phyloP scores from a whole-genome alignment of 495 filamentous ascomycete genomes.

The Neurospora discreta region DNA sequence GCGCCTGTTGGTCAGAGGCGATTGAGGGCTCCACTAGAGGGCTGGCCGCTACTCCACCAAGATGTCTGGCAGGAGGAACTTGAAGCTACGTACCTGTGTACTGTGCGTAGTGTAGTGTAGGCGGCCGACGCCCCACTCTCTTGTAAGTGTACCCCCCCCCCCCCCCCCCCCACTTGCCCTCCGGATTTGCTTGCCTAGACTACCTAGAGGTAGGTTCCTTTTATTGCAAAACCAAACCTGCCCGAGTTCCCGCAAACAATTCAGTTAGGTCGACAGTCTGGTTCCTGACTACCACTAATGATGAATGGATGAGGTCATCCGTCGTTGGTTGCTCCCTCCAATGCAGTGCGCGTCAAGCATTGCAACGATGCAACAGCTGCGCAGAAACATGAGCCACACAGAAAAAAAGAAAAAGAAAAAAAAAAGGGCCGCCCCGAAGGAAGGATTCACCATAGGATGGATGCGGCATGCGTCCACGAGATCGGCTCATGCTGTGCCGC shows the following conservation, averaged over 20 bases:
- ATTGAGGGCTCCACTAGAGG: neutral
- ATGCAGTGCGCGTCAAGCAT: neutral
- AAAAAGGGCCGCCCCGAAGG: neutral
- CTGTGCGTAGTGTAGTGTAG: too few relatives aligned
- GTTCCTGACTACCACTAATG: neutral
- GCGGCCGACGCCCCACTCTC: too few relatives aligned
- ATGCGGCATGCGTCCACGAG: neutral
- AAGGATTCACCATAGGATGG: neutral
- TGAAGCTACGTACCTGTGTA: too few relatives aligned
- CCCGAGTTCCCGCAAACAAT: neutral
- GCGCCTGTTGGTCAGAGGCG: constrained; percentile 1
- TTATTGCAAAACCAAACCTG: neutral
- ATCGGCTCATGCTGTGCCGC: neutral
- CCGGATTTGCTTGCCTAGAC: neutral
- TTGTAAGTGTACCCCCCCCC: too few relatives aligned
- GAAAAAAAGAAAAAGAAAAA: neutral
- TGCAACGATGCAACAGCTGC: neutral
- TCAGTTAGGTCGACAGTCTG: neutral
- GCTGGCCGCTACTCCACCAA: neutral
- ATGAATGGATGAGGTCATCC: neutral
- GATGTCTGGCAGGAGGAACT: too few relatives aligned
- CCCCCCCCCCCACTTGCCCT: neutral
- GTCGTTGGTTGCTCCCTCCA: neutral
- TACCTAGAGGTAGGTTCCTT: too few relatives aligned
- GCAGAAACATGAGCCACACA: neutral